These are phyloP conservation scores for Aspergillus neotritici DNA, from an alignment of 2,329 filamentous ascomycete genomes.

Conservation along the genomic window DNA sequence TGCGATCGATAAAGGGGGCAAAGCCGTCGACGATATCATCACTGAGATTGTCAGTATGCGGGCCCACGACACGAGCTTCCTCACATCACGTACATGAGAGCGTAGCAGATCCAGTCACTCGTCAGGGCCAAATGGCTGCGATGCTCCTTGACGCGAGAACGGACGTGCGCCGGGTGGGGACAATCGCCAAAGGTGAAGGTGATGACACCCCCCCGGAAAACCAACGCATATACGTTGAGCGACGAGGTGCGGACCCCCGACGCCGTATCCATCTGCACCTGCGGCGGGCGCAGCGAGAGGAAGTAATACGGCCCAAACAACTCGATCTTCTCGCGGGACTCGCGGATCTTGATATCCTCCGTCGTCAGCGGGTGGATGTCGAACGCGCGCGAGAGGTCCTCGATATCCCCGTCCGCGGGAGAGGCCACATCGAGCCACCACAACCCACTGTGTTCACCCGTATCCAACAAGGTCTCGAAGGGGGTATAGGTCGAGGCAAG, in stretches of 20 bases:
- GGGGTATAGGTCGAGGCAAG: slow-evolving; percentile 78
- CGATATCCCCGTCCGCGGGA: slow-evolving; percentile 80
- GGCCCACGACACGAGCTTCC: too few species aligned
- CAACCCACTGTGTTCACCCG: slow-evolving; percentile 61
- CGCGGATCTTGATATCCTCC: slow-evolving; percentile 88
- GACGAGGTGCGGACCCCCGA: slow-evolving; percentile 76
- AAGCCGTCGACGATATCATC: slow-evolving; percentile 96
- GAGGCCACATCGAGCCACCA: slow-evolving; percentile 95
- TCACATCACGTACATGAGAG: slow-evolving; percentile 66
- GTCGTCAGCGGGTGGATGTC: slow-evolving; percentile 90
- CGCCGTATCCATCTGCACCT: slow-evolving; percentile 61
- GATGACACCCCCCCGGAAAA: slow-evolving; percentile 85
- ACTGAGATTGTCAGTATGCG: slow-evolving; percentile 35
- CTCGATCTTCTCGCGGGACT: slow-evolving; percentile 93
- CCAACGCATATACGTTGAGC: slow-evolving; percentile 87
- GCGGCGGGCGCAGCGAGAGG: slow-evolving; percentile 86
- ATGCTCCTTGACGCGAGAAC: slow-evolving; percentile 78
- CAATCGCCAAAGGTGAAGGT: slow-evolving; percentile 86
- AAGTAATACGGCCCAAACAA: slow-evolving; percentile 97
- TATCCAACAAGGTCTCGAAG: slow-evolving; percentile 55
- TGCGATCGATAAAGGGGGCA: slow-evolving; percentile 73
- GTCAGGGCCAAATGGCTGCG: slow-evolving; percentile 88
- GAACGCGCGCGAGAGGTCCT: slow-evolving; percentile 81
- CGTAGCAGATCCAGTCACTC: slow-evolving; percentile 97
- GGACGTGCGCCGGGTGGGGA: slow-evolving; percentile 76